Conservation (phyloP, 1,139 yeast species). For the Suhomyces bribrorum region DNA sequence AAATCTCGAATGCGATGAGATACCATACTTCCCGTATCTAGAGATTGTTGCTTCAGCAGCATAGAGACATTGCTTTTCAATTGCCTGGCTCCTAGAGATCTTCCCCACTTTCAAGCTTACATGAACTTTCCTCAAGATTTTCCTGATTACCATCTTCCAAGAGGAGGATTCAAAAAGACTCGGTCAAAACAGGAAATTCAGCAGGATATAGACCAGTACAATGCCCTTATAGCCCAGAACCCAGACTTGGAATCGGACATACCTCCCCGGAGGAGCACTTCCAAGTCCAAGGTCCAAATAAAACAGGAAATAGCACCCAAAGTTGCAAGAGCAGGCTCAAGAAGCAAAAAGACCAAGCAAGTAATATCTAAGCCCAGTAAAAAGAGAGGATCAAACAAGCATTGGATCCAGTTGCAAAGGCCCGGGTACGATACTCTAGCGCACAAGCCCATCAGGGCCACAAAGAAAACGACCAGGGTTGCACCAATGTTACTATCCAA, state of each 20-base stretch:
- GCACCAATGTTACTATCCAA: conserved; percentile 1
- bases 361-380: not conserved
- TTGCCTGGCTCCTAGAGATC: no score
- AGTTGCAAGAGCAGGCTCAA: conserved; percentile 1
- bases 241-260: conserved; percentile 26
- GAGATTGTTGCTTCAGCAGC: not conserved
- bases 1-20: conserved; percentile 3
- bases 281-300: not conserved
- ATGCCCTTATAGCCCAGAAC: conserved; percentile 20
- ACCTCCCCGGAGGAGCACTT: conserved; percentile 24
- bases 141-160: not conserved
- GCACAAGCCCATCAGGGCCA: not conserved
- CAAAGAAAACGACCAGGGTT: not conserved
- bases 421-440: conserved; percentile 1
- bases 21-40: no score
- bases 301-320: conserved; percentile 1
- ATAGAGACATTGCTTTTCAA: not conserved
- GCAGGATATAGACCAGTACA: conserved; percentile 23
- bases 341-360: not conserved
- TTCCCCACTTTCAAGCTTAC: not conserved
- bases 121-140: not conserved
- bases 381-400: not conserved
- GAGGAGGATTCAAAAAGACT: conserved; percentile 6
- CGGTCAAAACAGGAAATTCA: conserved; percentile 18
- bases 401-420: not conserved